Evolutionary conservation across 768 basidiomycete species (phyloP).

Genomic region (Serendipita sp.): DNA sequence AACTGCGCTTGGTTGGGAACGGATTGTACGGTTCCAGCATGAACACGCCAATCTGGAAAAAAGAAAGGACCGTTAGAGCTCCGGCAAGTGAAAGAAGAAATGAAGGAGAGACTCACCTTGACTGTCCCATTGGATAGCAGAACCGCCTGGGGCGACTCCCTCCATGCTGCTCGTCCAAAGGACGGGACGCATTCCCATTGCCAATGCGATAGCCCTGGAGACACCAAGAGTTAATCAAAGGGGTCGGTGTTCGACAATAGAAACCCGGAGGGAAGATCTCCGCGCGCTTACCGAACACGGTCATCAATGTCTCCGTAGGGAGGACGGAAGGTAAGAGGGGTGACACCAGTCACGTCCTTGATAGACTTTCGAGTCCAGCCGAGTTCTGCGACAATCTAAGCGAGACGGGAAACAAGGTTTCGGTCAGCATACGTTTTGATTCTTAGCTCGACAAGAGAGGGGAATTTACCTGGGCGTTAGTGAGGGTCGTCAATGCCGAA

Average conservation of each 20-base stretch:
- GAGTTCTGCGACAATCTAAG: constrained; percentile 28
- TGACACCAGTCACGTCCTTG: constrained; percentile 23
- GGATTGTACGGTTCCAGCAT: not conserved
- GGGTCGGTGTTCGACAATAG: constrained; percentile 9
- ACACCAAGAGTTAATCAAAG: constrained; percentile 26
- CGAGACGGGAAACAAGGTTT: not conserved
- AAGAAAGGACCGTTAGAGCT: constrained; percentile 12
- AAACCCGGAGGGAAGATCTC: no score
- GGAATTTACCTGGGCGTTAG: constrained; percentile 21
- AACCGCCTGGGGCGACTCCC: constrained; percentile 12
- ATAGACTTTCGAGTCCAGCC: constrained; percentile 32
- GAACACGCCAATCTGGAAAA: not conserved
- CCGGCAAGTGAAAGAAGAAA: constrained; percentile 22
- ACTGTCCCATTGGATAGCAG: constrained; percentile 18
- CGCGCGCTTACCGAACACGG: not conserved
- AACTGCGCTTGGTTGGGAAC: constrained; percentile 5
- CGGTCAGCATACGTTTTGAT: not conserved
- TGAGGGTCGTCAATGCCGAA: constrained; percentile 24
- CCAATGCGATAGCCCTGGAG: constrained; percentile 26
- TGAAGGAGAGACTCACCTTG: constrained; percentile 5
- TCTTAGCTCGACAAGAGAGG: not conserved
- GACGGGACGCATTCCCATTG: constrained; percentile 32
- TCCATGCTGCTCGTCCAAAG: constrained; percentile 24
- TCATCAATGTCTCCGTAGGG: constrained; percentile 20
- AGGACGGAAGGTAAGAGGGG: constrained; percentile 26